These are phyloP conservation scores for Scheffersomyces amazonensis DNA, from an alignment of 805 yeast genomes.

Conservation along the genomic window DNA sequence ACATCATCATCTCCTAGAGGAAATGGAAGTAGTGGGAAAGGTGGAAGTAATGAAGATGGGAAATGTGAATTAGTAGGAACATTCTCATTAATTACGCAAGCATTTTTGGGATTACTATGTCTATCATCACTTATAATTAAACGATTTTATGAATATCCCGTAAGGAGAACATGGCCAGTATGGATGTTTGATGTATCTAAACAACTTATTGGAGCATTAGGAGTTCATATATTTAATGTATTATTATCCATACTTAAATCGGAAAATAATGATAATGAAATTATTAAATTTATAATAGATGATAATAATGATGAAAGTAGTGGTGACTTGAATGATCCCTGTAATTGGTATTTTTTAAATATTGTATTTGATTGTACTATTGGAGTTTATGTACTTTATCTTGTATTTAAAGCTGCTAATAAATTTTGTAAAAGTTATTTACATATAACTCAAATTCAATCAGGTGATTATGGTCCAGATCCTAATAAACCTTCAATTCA, in stretches of 20 bases:
- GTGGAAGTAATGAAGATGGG: slow-evolving; percentile 18
- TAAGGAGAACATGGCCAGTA: slow-evolving; percentile 77
- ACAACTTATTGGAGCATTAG: slow-evolving; percentile 83
- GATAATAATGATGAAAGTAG: slow-evolving; percentile 28
- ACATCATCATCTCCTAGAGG: not conserved
- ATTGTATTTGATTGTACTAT: slow-evolving; percentile 88
- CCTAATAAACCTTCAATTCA: slow-evolving; percentile 51
- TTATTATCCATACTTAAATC: slow-evolving; percentile 62
- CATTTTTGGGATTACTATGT: slow-evolving; percentile 72
- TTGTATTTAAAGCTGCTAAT: slow-evolving; percentile 47
- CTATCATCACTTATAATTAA: slow-evolving; percentile 71
- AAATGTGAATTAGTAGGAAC: slow-evolving; percentile 68
- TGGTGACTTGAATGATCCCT: slow-evolving; percentile 48
- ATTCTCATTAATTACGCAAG: slow-evolving; percentile 77
- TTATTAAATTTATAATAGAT: slow-evolving; percentile 3
- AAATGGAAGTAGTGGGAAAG: not conserved
- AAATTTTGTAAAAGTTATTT: slow-evolving; percentile 42
- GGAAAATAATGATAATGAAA: slow-evolving; percentile 4
- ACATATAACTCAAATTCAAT: slow-evolving; percentile 37
- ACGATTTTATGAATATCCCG: slow-evolving; percentile 74
- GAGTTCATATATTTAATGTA: slow-evolving; percentile 78
- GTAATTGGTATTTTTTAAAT: slow-evolving; percentile 93
- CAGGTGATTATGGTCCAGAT: slow-evolving; percentile 62
- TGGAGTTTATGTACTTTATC: slow-evolving; percentile 77
- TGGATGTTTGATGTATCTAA: slow-evolving; percentile 91